A percentile compares a stretch with the other conserved stretches of the same genome.
Conservation (phyloP, 768 basidiomycete species). For the Paxillus rubicundulus region DNA sequence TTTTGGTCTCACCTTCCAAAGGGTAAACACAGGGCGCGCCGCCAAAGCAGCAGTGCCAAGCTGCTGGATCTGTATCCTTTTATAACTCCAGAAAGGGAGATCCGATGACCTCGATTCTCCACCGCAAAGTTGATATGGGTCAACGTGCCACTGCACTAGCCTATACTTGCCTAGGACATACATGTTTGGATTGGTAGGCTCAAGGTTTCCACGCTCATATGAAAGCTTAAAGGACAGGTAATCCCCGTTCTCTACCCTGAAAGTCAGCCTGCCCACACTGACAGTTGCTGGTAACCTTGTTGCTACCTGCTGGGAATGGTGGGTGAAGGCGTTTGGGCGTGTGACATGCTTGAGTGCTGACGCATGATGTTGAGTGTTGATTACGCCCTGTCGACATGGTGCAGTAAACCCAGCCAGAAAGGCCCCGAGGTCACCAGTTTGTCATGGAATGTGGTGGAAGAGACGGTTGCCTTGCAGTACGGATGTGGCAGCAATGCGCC, state of each 20-base stretch:
- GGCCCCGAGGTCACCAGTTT: constrained; percentile 6
- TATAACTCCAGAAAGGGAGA: constrained; percentile 17
- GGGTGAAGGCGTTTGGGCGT: constrained; percentile 10
- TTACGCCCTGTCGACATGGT: constrained; percentile 19
- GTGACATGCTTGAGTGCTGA: constrained; percentile 14
- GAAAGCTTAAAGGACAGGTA: constrained; percentile 24
- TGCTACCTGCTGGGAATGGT: constrained; percentile 11
- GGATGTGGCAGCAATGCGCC: not conserved
- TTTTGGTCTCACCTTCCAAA: constrained; percentile 3
- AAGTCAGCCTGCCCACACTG: constrained; percentile 17
- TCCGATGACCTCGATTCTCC: not conserved
- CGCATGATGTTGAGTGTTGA: constrained; percentile 13
- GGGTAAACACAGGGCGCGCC: constrained; percentile 3
- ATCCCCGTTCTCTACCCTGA: constrained; percentile 32
- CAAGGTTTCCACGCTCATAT: constrained; percentile 19
- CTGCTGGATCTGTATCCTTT: constrained; percentile 67
- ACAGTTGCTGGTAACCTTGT: not conserved
- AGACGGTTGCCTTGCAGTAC: constrained; percentile 12
- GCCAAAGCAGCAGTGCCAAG: not conserved
- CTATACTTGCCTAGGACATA: constrained; percentile 4
- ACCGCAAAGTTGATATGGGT: not conserved
- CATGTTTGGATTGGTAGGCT: constrained; percentile 2
- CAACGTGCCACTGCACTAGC: not conserved
- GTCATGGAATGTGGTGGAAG: not conserved
- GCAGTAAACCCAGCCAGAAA: constrained; percentile 16